These are phyloP conservation scores for Serendipita sp. DNA, from an alignment of 768 basidiomycete species.

Conservation along the genomic window DNA sequence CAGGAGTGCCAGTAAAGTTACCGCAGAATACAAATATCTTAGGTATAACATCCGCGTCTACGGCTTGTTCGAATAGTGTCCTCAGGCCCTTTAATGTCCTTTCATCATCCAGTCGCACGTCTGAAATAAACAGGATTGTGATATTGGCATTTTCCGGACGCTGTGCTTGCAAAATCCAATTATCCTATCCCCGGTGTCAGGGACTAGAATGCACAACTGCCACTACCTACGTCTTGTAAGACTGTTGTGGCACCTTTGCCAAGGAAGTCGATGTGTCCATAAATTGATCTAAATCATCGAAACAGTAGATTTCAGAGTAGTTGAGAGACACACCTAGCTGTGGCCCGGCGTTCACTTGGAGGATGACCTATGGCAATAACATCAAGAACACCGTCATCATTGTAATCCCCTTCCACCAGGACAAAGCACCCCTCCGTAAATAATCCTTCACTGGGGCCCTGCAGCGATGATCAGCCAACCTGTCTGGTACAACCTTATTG, in stretches of 20 bases:
- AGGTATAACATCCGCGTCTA: constrained; percentile 75
- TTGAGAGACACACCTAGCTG: constrained; percentile 45
- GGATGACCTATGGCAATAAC: constrained; percentile 95
- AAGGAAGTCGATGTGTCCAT: constrained; percentile 92
- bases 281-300: constrained; percentile 50
- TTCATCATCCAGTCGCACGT: constrained; percentile 88
- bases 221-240: constrained; percentile 62
- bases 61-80: constrained; percentile 78
- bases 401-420: constrained; percentile 91
- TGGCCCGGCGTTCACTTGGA: constrained; percentile 79
- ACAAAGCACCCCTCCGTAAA: constrained; percentile 96
- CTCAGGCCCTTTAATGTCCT: constrained; percentile 63
- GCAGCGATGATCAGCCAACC: constrained; percentile 21
- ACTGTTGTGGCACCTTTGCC: constrained; percentile 87
- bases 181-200: constrained; percentile 26
- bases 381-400: constrained; percentile 71
- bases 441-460: constrained; percentile 85
- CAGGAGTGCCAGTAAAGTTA: constrained; percentile 77
- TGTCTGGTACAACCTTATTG: neutral
- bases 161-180: constrained; percentile 43
- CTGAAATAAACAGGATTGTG: constrained; percentile 85
- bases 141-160: constrained; percentile 52
- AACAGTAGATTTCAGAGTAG: neutral
- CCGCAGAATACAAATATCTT: constrained; percentile 85
- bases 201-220: neutral